Evolutionary conservation across 2,329 filamentous ascomycete genomes (phyloP).

Genomic region (Colletotrichum graminicola): DNA sequence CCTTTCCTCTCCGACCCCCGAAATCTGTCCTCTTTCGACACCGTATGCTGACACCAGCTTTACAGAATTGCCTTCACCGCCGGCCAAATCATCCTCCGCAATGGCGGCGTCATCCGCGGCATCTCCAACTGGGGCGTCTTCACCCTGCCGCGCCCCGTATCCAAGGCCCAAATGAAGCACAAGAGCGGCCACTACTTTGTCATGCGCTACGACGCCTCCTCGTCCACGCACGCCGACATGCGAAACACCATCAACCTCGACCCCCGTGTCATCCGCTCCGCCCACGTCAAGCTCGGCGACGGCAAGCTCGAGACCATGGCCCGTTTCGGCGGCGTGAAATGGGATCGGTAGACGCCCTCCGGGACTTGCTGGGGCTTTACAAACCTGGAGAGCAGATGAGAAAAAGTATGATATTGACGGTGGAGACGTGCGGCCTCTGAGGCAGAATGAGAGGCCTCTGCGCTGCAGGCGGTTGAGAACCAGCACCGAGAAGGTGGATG

Average conservation of each 20-base stretch:
- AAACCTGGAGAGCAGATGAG: background rate
- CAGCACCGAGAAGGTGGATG: conserved; percentile 12
- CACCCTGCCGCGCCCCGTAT: conserved; percentile 82
- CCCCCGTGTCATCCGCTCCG: conserved; percentile 89
- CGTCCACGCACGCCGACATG: conserved; percentile 79
- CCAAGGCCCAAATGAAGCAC: conserved; percentile 86
- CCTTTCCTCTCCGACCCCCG: conserved; percentile 23
- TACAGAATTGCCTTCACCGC: conserved; percentile 87
- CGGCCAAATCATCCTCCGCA: conserved; percentile 83
- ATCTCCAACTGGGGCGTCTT: conserved; percentile 97
- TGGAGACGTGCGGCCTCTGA: background rate
- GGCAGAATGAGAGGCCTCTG: background rate
- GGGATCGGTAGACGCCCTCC: conserved; percentile 52
- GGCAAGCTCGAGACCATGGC: conserved; percentile 66
- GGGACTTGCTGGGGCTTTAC: conserved; percentile 42
- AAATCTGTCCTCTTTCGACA: background rate
- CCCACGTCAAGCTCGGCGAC: conserved; percentile 86
- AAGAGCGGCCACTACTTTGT: conserved; percentile 95
- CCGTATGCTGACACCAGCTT: background rate
- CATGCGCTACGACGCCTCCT: conserved; percentile 91
- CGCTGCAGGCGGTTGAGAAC: background rate
- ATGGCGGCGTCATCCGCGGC: conserved; percentile 90
- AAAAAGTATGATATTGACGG: background rate
- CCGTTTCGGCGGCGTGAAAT: conserved; percentile 63
- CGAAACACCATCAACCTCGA: conserved; percentile 83